Base-by-base conservation (phyloP, 208 protist species). In the Leishmania aethiopica region DNA sequence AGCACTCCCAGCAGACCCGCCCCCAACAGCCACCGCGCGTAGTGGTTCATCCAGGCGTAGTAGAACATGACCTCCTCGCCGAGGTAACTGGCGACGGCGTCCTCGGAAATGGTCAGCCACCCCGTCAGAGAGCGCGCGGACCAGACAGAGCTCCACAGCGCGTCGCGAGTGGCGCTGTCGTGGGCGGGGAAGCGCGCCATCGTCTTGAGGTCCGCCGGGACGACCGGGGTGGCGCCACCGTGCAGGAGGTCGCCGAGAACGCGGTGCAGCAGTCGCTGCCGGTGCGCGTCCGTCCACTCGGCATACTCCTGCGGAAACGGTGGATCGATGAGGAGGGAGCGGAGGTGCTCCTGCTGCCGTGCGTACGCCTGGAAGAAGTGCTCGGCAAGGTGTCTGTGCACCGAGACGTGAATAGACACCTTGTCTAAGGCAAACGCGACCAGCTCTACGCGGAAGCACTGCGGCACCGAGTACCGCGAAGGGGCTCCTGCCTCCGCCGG, bases 21-120 rank as follows among this genome's bases (percentile, higher is more conserved):
- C 15, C 78, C 82, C 60, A 90, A 69, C 64, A 96, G 81, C 91
- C 89, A 94, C 45, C 80, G 70, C 42, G 88, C 80, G 82, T 94
- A 95, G 87, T 88, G 88, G 78, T 92, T 92, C 91, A 96, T 94
- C 89, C 91, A 96, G 37, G 91, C 88, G 76, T 93, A 96, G 86
- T 95, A 95, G 78, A 96, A 93, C 79, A 86, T 88, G 64, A 87
- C 84, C 67, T 93, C 87, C 35, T 84, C 82, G 32, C 91, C 91
- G 75, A 95, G 94, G 85, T 96, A 96, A 25, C 51, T 55, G 4
- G 79, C 78, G 69, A 89, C 80, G 67, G 77, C 80, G 51, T 79
- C 80, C 75, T 89, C 83, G 35, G 67, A 37, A 15, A 87, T 57
- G 60, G 75, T 64, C 75, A 82, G 66, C 53, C 77, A 76, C 57